phyloP scores from a whole-genome alignment of 2,329 filamentous ascomycete species.

The Chaetomium strumarium region DNA sequence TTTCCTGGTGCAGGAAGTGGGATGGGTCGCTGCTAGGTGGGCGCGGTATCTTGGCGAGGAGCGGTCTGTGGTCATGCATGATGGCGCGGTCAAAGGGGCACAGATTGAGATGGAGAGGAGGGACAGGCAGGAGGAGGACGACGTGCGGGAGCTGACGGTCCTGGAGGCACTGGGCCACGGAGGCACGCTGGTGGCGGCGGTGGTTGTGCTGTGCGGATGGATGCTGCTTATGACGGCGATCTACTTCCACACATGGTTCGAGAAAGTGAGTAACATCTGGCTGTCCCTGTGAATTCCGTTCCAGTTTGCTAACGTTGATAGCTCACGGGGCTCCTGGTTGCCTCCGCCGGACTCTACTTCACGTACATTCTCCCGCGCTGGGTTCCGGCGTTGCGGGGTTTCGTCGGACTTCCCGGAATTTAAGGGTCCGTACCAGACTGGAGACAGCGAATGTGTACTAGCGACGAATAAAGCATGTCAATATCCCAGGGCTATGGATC shows the following conservation, averaged over 20 bases:
- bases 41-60: constrained; percentile 49
- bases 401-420: constrained; percentile 48
- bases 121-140: constrained; percentile 16
- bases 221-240: constrained; percentile 98
- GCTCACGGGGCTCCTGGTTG: constrained; percentile 50
- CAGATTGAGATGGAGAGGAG: constrained; percentile 39
- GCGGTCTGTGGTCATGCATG: constrained; percentile 57
- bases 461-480: background rate
- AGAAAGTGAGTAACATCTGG: constrained; percentile 63
- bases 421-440: constrained; percentile 24
- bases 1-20: constrained; percentile 75
- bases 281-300: background rate
- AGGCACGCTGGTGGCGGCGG: constrained; percentile 51
- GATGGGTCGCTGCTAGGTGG: constrained; percentile 49
- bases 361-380: constrained; percentile 49
- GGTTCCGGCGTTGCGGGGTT: constrained; percentile 39
- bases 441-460: too few species aligned
- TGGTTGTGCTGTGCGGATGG: constrained; percentile 74
- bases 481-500: too few species aligned
- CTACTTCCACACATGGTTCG: constrained; percentile 98
- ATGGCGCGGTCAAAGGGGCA: constrained; percentile 59
- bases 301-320: constrained; percentile 29
- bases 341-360: constrained; percentile 40
- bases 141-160: constrained; percentile 19
- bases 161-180: constrained; percentile 38